Conservation (phyloP, 1,284 basidiomycete species). For the Marasmius oreades region DNA sequence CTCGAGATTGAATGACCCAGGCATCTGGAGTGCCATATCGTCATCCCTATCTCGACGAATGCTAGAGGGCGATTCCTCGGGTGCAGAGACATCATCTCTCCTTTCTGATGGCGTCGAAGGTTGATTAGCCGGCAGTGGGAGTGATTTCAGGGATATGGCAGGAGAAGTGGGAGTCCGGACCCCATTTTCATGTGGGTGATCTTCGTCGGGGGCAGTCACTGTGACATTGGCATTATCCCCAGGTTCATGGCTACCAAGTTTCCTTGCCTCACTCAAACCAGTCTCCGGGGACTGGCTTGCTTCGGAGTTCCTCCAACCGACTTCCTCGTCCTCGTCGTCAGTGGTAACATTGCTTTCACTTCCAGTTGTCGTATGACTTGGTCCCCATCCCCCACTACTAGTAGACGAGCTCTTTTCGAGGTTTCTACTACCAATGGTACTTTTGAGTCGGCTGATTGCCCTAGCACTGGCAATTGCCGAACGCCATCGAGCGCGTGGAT, state of each 20-base stretch:
- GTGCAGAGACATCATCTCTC: not conserved
- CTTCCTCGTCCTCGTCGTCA: conserved; percentile 31
- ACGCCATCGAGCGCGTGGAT: conserved; percentile 66
- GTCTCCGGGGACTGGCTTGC: not conserved
- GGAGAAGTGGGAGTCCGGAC: conserved; percentile 2
- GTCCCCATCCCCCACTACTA: conserved; percentile 14
- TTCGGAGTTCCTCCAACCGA: conserved; percentile 12
- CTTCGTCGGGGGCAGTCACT: conserved; percentile 30
- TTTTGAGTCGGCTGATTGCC: conserved; percentile 24
- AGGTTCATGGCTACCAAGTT: conserved; percentile 24
- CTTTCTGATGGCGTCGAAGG: not conserved
- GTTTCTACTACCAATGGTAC: conserved; percentile 1
- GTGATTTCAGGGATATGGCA: not conserved
- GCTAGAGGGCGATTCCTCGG: not conserved
- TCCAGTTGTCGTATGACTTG: conserved; percentile 16
- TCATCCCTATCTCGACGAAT: not conserved
- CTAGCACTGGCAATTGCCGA: conserved; percentile 63
- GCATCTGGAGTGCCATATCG: conserved; percentile 3
- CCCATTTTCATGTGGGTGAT: conserved; percentile 13
- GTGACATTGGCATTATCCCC: conserved; percentile 27
- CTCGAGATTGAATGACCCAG: conserved; percentile 9
- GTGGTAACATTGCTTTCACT: conserved; percentile 16
- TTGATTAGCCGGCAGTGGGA: not conserved
- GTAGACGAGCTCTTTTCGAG: conserved; percentile 34
- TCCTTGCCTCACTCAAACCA: not conserved